phyloP scores from a whole-genome alignment of 768 basidiomycete genomes.

The Antrodiella citrinella region DNA sequence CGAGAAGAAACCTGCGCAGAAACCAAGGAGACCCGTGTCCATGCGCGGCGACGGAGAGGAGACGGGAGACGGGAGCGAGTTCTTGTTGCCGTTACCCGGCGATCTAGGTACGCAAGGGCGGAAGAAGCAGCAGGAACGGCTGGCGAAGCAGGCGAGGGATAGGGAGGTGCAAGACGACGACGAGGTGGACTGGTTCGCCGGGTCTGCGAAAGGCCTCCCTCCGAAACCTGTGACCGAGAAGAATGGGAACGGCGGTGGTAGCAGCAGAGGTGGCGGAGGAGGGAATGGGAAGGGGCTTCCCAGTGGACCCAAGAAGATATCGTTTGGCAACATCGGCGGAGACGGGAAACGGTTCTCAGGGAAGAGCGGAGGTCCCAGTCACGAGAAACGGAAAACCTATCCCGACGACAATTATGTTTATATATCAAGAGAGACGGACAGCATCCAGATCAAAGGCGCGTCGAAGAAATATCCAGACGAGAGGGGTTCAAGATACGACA shows the following conservation, averaged over 20 bases:
- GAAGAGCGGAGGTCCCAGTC: slow-evolving; percentile 1
- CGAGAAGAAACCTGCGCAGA: slow-evolving; percentile 24
- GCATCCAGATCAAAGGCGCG: slow-evolving; percentile 18
- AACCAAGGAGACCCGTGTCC: too few species aligned
- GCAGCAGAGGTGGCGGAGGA: slow-evolving; percentile 4
- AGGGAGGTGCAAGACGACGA: slow-evolving; percentile 40
- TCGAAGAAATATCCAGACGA: slow-evolving; percentile 9
- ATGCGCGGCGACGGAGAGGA: slow-evolving; percentile 42
- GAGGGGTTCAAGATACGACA: neutral
- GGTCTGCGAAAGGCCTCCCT: slow-evolving; percentile 13
- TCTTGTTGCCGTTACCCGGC: slow-evolving; percentile 36
- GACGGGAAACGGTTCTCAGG: slow-evolving; percentile 8
- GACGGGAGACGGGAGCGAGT: slow-evolving; percentile 39
- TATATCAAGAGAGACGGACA: slow-evolving; percentile 20
- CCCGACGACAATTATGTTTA: slow-evolving; percentile 14
- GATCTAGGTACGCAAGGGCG: slow-evolving; percentile 62
- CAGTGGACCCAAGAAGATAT: slow-evolving; percentile 12
- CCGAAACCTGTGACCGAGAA: slow-evolving; percentile 9
- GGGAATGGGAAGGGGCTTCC: neutral
- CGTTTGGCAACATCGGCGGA: slow-evolving; percentile 11
- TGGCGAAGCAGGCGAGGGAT: slow-evolving; percentile 38
- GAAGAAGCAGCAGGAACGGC: slow-evolving; percentile 47
- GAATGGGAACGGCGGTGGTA: slow-evolving; percentile 8
- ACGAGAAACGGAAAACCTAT: slow-evolving; percentile 2
- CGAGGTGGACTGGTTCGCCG: slow-evolving; percentile 60